A percentile compares a stretch with the other conserved stretches of the same genome.
phyloP scores from a whole-genome alignment of 306 rosid genomes.

The Quercus cerris region DNA sequence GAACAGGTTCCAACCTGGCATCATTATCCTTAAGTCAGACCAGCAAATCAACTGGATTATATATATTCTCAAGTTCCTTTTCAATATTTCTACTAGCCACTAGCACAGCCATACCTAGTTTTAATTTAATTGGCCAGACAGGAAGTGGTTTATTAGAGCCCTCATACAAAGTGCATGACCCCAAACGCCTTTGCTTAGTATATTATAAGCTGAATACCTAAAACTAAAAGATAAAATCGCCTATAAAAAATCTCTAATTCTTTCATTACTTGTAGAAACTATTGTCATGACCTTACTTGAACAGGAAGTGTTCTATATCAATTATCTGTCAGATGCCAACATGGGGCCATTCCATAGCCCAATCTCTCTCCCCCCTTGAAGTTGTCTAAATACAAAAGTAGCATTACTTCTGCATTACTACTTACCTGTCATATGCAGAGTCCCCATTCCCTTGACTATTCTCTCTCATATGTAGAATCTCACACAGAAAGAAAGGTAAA shows the following conservation, averaged over 20 bases:
- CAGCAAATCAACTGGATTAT: background rate
- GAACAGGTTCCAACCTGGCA: slow-evolving; percentile 11
- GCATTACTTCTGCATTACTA: background rate
- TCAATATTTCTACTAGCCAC: background rate
- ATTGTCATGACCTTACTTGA: too few relatives aligned
- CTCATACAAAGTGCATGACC: too few relatives aligned
- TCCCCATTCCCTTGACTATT: background rate
- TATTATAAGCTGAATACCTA: too few relatives aligned
- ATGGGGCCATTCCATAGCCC: too few relatives aligned
- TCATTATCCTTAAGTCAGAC: background rate
- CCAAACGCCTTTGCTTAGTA: too few relatives aligned
- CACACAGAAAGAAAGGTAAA: background rate
- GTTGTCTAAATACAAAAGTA: too few relatives aligned
- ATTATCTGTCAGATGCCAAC: background rate
- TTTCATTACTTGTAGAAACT: background rate
- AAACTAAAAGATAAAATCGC: background rate
- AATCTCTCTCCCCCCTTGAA: too few relatives aligned
- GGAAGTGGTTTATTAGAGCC: too few relatives aligned
- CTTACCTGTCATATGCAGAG: background rate
- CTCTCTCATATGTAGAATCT: background rate
- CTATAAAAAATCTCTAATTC: too few relatives aligned
- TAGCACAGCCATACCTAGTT: too few relatives aligned
- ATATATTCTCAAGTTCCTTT: background rate
- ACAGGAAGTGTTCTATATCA: background rate
- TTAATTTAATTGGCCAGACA: too few relatives aligned